These are phyloP conservation scores for Botryotinia convoluta DNA, from an alignment of 2,329 filamentous ascomycete genomes.

Conservation along the genomic window DNA sequence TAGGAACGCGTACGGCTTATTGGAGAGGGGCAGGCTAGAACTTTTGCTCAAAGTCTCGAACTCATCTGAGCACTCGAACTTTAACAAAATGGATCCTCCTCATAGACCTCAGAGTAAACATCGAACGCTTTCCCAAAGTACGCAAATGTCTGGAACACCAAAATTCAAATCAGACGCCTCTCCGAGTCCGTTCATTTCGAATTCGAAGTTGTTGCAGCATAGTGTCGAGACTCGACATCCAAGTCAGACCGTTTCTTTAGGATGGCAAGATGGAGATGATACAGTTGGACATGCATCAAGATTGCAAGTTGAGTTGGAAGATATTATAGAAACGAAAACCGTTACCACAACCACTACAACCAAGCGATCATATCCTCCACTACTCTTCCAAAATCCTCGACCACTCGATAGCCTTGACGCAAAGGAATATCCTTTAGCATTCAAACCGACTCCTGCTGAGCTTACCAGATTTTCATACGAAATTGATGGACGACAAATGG, in stretches of 20 bases:
- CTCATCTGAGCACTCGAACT: slow-evolving; percentile 11
- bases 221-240: slow-evolving; percentile 27
- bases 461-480: slow-evolving; percentile 76
- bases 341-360: slow-evolving; percentile 93
- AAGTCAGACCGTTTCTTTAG: slow-evolving; percentile 33
- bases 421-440: slow-evolving; percentile 86
- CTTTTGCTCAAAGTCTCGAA: slow-evolving; percentile 14
- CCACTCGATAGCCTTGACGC: slow-evolving; percentile 68
- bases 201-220: slow-evolving; percentile 27
- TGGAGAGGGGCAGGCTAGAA: slow-evolving; percentile 27
- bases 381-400: slow-evolving; percentile 65
- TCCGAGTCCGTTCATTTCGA: slow-evolving; percentile 33
- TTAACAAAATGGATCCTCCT: slow-evolving; percentile 33
- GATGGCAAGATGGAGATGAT: slow-evolving; percentile 34
- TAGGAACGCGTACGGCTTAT: slow-evolving; percentile 30
- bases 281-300: slow-evolving; percentile 31
- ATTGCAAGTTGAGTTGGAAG: slow-evolving; percentile 53
- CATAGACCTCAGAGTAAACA: slow-evolving; percentile 28
- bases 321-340: slow-evolving; percentile 66
- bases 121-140: slow-evolving; percentile 27
- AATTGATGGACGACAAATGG: slow-evolving; percentile 51
- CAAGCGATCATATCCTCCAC: slow-evolving; percentile 78
- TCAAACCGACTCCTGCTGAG: slow-evolving; percentile 75
- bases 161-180: slow-evolving; percentile 30
- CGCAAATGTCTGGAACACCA: slow-evolving; percentile 19